Evolutionary conservation across 2,329 filamentous ascomycete genomes (phyloP).

Genomic region (Aspergillus calidoustus): DNA sequence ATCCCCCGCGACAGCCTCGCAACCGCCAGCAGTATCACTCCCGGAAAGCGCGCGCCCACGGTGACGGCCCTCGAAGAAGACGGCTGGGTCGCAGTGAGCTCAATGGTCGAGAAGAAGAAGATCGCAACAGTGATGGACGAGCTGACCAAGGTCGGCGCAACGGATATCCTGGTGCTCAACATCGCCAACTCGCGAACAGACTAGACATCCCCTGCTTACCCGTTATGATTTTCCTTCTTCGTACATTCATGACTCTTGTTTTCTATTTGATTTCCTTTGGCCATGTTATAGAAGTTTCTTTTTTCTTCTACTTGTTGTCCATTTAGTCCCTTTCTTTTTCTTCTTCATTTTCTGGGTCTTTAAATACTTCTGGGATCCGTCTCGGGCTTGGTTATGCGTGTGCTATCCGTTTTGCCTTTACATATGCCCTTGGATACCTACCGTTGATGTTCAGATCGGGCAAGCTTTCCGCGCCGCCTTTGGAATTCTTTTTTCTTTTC

Average conservation of each 20-base stretch:
- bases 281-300: not conserved
- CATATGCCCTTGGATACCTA: not conserved
- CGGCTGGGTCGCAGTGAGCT: constrained; percentile 91
- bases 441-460: not conserved
- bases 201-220: constrained; percentile 25
- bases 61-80: constrained; percentile 86
- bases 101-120: constrained; percentile 89
- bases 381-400: not conserved
- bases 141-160: constrained; percentile 73
- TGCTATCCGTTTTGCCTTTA: not conserved
- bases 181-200: constrained; percentile 76
- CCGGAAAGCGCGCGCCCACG: constrained; percentile 91
- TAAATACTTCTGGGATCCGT: not conserved
- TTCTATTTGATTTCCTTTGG: constrained; percentile 13
- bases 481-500: not conserved
- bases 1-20: constrained; percentile 72
- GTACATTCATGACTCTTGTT: constrained; percentile 10
- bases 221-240: constrained; percentile 6
- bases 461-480: not conserved
- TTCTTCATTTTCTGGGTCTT: not conserved
- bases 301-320: not conserved
- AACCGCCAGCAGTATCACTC: constrained; percentile 76
- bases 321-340: not conserved
- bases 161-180: constrained; percentile 82
- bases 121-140: constrained; percentile 88